Evolutionary conservation across 345 rosid genomes (phyloP).

Genomic region (Linum usitatissimum): DNA sequence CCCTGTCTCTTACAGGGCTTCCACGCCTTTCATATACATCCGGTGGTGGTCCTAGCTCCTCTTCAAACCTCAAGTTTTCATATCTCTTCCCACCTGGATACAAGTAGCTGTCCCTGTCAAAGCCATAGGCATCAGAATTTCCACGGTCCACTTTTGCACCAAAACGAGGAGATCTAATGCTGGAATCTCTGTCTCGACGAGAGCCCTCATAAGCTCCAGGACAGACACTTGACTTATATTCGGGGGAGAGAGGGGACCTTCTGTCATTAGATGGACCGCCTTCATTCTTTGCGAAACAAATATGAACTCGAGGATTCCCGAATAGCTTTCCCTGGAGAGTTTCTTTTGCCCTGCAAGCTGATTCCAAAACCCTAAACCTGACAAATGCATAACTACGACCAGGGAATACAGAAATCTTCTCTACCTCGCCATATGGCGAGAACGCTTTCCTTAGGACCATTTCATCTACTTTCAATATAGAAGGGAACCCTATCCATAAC

Average conservation of each 20-base stretch:
- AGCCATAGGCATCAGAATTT: constrained; percentile 40
- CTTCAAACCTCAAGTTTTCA: constrained; percentile 28
- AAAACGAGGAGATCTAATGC: constrained; percentile 30
- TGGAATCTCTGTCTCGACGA: constrained; percentile 35
- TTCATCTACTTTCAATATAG: constrained; percentile 72
- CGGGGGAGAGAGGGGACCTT: constrained; percentile 56
- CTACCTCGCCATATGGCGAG: constrained; percentile 81
- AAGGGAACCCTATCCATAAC: constrained; percentile 88
- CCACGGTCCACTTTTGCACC: constrained; percentile 30
- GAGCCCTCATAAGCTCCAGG: constrained; percentile 45
- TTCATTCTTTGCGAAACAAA: constrained; percentile 82
- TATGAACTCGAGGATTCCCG: constrained; percentile 94
- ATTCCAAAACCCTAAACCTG: constrained; percentile 41
- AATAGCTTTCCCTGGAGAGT: constrained; percentile 86
- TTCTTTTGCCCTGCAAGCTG: constrained; percentile 88
- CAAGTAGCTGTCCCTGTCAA: constrained; percentile 35
- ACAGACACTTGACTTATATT: constrained; percentile 33
- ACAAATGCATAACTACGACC: constrained; percentile 98
- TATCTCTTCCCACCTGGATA: constrained; percentile 35
- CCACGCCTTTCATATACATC: constrained; percentile 36
- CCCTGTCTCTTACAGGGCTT: constrained; percentile 52
- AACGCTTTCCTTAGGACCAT: constrained; percentile 60
- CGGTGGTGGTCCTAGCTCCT: constrained; percentile 21
- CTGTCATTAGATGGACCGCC: constrained; percentile 48
- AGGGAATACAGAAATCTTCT: constrained; percentile 70